Conservation (phyloP, 768 basidiomycete genomes). For the Panellus pusillus region DNA sequence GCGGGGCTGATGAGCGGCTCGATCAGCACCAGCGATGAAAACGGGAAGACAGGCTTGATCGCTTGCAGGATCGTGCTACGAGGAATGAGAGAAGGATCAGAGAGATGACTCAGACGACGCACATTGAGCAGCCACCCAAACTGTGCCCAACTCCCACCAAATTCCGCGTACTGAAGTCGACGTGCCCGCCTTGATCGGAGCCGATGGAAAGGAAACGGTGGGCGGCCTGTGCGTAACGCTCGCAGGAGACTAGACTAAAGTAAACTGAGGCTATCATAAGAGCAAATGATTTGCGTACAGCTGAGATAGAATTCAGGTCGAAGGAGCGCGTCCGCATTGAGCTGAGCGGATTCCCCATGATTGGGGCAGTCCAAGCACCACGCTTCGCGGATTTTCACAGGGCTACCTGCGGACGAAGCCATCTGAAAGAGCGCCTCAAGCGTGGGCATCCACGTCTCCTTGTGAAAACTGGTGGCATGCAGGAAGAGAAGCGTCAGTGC, state of each 20-base stretch:
- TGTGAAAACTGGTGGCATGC: conserved; percentile 74
- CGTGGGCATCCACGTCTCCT: conserved; percentile 71
- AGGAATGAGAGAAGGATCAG: conserved; percentile 1
- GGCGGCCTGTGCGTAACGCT: conserved; percentile 59
- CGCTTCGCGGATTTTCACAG: conserved; percentile 50
- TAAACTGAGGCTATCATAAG: background rate
- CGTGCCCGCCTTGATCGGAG: conserved; percentile 35
- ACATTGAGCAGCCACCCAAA: conserved; percentile 67
- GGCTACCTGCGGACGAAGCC: conserved; percentile 20
- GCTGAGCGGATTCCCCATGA: conserved; percentile 58
- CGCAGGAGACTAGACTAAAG: conserved; percentile 53
- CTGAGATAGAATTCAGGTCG: conserved; percentile 42
- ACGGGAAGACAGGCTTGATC: conserved; percentile 43
- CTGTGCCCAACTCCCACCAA: conserved; percentile 71
- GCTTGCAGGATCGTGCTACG: conserved; percentile 54
- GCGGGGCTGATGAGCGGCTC: conserved; percentile 64
- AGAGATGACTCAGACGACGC: conserved; percentile 23
- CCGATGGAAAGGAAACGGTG: conserved; percentile 55
- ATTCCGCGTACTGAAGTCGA: conserved; percentile 50
- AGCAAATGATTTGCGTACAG: conserved; percentile 36
- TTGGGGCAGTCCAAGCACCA: conserved; percentile 76
- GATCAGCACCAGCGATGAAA: conserved; percentile 55
- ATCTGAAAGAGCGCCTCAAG: conserved; percentile 47
- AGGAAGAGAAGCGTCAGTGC: conserved; percentile 60
- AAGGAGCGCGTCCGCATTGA: conserved; percentile 52